Evolutionary conservation across 2,329 filamentous ascomycete genomes (phyloP), one percentile per base, ranked within the genome.

Genomic region (Akanthomyces uredinophilus): DNA sequence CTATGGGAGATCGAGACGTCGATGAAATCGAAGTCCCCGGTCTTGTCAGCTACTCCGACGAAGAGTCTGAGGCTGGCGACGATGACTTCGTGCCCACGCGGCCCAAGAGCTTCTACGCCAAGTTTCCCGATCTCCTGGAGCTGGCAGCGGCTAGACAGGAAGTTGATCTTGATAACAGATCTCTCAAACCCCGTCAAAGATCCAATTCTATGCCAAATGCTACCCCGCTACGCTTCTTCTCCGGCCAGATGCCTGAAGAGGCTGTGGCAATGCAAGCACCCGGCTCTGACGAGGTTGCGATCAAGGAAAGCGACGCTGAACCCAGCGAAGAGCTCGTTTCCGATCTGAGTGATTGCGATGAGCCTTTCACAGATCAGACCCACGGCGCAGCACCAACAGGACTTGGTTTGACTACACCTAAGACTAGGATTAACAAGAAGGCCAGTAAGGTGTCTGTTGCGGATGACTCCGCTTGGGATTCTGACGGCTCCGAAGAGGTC

Each of bases 1-100:
- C 90, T 0, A 77, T 87, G 46, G 79, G 79, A 27, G 80, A 85
- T 41, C 82, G 86, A 53, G 91, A 96, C 70, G 76, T 94, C 8
- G 83, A 88, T 51, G 91, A 96, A 71, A 95, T 96, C 47, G 90
- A 95, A 69, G 83, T 92, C 50, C 89, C 90, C 4, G 89, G 89
- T 0, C 79, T 92, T 5, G 84, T 82, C 1, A 73, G 73, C 14
- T 82, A 86, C 66, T 85, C 80, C 62, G 87, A 91, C 61, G 87
- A 88, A 16, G 88, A 89, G 57, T 78, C 78, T 6, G 77, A 78
- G 14, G 78, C 77, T 10, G 73, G 78, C 2, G 71, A 74, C 5
- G 73, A 75, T 1, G 73, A 75, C 1, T 64, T 64, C 5, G 64
- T 65, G 22, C 59, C 70, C 2, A 55, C 65, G 22, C 78, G 83